A percentile compares a stretch with the other conserved stretches of the same genome.
Conservation (phyloP, 2,329 filamentous ascomycete species). For the Neofusicoccum kwambonambiense region DNA sequence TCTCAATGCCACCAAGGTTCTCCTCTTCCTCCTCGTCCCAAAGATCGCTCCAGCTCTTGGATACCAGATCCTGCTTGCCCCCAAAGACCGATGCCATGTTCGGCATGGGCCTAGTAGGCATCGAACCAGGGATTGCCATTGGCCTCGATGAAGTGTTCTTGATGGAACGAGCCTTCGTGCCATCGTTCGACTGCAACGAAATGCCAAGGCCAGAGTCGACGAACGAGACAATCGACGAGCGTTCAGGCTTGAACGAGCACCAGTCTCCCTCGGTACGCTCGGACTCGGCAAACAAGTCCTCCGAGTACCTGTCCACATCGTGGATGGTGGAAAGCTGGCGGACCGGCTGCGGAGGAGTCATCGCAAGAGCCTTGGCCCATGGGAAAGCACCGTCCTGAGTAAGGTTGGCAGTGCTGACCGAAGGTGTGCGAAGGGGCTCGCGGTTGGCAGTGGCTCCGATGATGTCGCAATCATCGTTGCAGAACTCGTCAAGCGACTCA, state of each 20-base stretch:
- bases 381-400: constrained; percentile 80
- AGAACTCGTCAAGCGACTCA: constrained; percentile 90
- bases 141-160: constrained; percentile 63
- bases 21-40: constrained; percentile 96
- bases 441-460: constrained; percentile 82
- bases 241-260: constrained; percentile 74
- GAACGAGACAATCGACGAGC: constrained; percentile 79
- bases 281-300: constrained; percentile 82
- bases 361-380: constrained; percentile 88
- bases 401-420: constrained; percentile 81
- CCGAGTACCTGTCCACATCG: constrained; percentile 72
- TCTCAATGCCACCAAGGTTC: constrained; percentile 59
- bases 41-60: constrained; percentile 99
- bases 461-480: constrained; percentile 69
- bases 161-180: constrained; percentile 49
- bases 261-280: constrained; percentile 65
- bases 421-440: constrained; percentile 92
- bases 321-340: constrained; percentile 87
- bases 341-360: constrained; percentile 65
- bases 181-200: constrained; percentile 67
- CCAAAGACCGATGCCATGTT: constrained; percentile 80
- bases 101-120: constrained; percentile 63
- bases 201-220: constrained; percentile 77
- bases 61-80: constrained; percentile 72
- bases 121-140: constrained; percentile 75